Evolutionary conservation across 768 basidiomycete genomes (phyloP).

Genomic region (Pulveroboletus sp.): DNA sequence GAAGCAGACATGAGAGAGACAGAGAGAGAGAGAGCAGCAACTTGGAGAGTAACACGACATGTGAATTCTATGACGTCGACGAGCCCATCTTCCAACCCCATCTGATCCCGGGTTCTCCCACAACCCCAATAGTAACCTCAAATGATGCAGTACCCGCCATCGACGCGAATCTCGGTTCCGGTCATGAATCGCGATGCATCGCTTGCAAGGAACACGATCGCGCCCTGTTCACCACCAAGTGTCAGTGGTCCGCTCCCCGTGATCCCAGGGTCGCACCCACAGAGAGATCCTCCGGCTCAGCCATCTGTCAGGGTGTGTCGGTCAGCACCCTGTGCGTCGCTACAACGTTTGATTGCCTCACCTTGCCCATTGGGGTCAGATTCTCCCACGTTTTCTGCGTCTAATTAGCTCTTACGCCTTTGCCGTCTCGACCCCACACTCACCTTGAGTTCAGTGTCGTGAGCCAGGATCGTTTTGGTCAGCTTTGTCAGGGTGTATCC

Average conservation of each 20-base stretch:
- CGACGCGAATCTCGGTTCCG: slow-evolving; percentile 77
- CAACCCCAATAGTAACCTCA: slow-evolving; percentile 24
- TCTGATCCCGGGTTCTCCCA: slow-evolving; percentile 11
- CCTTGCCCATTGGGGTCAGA: slow-evolving; percentile 82
- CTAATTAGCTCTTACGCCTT: background rate
- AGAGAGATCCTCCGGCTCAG: slow-evolving; percentile 87
- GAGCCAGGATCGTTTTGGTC: slow-evolving; percentile 75
- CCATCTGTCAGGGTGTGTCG: slow-evolving; percentile 50
- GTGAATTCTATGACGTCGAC: slow-evolving; percentile 25
- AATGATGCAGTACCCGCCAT: slow-evolving; percentile 82
- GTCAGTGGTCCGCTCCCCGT: background rate
- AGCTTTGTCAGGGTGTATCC: slow-evolving; percentile 95
- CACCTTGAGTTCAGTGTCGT: slow-evolving; percentile 73
- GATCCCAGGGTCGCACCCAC: slow-evolving; percentile 36
- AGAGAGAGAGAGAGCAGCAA: background rate
- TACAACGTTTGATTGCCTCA: slow-evolving; percentile 22
- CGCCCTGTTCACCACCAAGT: slow-evolving; percentile 50
- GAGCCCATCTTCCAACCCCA: background rate
- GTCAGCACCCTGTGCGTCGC: slow-evolving; percentile 16
- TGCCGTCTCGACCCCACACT: background rate
- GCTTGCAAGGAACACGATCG: slow-evolving; percentile 84
- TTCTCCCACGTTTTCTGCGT: slow-evolving; percentile 78
- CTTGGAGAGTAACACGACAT: no score
- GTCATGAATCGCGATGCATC: slow-evolving; percentile 91
- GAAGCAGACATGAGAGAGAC: slow-evolving; percentile 14